Evolutionary conservation across 2,329 filamentous ascomycete species (phyloP).

Genomic region (Calonectria crousiana): DNA sequence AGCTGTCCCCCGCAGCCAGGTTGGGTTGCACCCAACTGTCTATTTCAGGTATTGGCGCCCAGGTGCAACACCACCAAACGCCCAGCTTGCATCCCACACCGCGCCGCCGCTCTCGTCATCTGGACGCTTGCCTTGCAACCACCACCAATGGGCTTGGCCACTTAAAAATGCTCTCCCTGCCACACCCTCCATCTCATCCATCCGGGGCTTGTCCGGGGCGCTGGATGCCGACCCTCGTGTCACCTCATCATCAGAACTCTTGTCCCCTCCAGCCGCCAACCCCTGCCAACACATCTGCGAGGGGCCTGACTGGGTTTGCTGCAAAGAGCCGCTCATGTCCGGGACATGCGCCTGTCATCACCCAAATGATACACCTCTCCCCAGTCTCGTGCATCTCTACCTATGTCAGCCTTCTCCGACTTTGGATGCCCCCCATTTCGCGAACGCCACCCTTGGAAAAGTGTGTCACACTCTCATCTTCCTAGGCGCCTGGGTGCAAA

Average conservation of each 20-base stretch:
- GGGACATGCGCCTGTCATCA: conserved; percentile 21
- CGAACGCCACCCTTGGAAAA: conserved; percentile 38
- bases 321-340: conserved; percentile 28
- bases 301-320: conserved; percentile 15
- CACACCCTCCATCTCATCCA: conserved; percentile 25
- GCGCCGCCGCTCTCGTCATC: conserved; percentile 43
- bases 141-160: conserved; percentile 30
- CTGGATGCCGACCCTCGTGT: conserved; percentile 26
- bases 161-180: conserved; percentile 26
- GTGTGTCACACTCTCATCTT: conserved; percentile 10
- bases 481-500: neutral
- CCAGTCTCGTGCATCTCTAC: conserved; percentile 12
- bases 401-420: conserved; percentile 20
- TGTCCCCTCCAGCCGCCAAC: conserved; percentile 21
- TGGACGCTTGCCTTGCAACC: conserved; percentile 36
- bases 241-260: conserved; percentile 32
- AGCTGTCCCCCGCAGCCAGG: neutral
- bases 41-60: conserved; percentile 24
- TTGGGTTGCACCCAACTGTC: neutral
- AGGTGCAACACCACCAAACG: conserved; percentile 36
- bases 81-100: conserved; percentile 30
- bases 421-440: conserved; percentile 5
- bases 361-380: conserved; percentile 14
- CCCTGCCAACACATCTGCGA: conserved; percentile 22
- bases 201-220: conserved; percentile 14